A percentile compares a stretch with the other conserved stretches of the same genome.
Conservation (phyloP, 768 basidiomycete genomes). For the Lepiota venenata region DNA sequence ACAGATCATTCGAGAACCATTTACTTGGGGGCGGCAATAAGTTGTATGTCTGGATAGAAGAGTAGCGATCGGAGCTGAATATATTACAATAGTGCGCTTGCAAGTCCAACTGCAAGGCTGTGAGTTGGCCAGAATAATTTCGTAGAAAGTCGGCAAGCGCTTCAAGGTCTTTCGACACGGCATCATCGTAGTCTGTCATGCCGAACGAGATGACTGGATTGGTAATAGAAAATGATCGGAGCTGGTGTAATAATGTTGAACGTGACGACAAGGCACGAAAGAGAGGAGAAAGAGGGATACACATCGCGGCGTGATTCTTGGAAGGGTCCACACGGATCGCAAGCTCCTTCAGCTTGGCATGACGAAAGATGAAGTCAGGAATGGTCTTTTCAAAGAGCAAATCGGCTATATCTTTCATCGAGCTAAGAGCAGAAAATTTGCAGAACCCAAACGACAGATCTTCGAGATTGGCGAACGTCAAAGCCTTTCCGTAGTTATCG, state of each 20-base stretch:
- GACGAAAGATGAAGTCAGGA: not conserved
- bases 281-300: too few species aligned
- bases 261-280: not conserved
- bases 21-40: not conserved
- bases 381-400: not conserved
- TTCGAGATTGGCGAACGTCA: not conserved
- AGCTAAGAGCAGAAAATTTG: not conserved
- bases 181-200: not conserved
- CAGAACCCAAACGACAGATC: not conserved
- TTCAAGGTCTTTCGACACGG: not conserved
- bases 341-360: not conserved
- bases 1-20: not conserved
- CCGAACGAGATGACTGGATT: not conserved
- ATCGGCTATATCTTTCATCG: not conserved
- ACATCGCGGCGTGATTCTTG: not conserved
- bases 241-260: not conserved
- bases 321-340: not conserved
- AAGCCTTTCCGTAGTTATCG: too few species aligned
- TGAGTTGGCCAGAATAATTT: not conserved
- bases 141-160: not conserved
- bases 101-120: too few species aligned
- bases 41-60: too few species aligned
- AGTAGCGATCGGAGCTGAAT: too few species aligned
- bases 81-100: too few species aligned
- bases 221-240: not conserved